These are phyloP conservation scores for Ustilago cynodontis DNA, from an alignment of 1,284 basidiomycete species.

Conservation along the genomic window DNA sequence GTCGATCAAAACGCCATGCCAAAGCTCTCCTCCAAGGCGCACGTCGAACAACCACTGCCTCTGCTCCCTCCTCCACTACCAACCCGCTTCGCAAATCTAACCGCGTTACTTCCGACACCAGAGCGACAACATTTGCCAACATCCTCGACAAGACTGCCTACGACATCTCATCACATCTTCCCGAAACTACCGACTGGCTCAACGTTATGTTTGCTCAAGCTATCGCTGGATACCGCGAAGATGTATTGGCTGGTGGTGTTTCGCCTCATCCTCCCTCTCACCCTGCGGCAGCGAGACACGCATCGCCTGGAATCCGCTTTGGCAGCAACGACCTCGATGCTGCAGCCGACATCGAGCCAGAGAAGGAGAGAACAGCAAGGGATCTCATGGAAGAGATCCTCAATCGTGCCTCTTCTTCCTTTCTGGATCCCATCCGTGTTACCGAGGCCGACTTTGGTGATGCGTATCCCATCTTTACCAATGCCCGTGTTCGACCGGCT, in stretches of 20 bases:
- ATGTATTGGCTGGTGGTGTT: constrained; percentile 70
- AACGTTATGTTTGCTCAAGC: constrained; percentile 75
- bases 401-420: constrained; percentile 52
- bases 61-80: constrained; percentile 3
- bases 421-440: constrained; percentile 73
- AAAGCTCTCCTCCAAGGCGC: constrained; percentile 37
- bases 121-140: constrained; percentile 28
- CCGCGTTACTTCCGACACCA: constrained; percentile 35
- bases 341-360: constrained; percentile 25
- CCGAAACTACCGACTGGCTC: constrained; percentile 74
- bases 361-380: constrained; percentile 50
- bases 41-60: constrained; percentile 8
- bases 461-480: constrained; percentile 73
- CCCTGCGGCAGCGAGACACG: constrained; percentile 1
- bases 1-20: constrained; percentile 49
- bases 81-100: constrained; percentile 22
- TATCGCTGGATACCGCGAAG: constrained; percentile 69
- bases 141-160: constrained; percentile 73
- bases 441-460: constrained; percentile 74
- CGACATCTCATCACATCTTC: constrained; percentile 73
- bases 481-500: constrained; percentile 74
- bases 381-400: constrained; percentile 66
- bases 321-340: constrained; percentile 5
- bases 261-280: constrained; percentile 20
- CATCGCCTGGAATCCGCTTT: constrained; percentile 11